Evolutionary conservation across 306 rosid species (phyloP), one percentile per base, ranked within the genome.

Genomic region (Prosopis cineraria): DNA sequence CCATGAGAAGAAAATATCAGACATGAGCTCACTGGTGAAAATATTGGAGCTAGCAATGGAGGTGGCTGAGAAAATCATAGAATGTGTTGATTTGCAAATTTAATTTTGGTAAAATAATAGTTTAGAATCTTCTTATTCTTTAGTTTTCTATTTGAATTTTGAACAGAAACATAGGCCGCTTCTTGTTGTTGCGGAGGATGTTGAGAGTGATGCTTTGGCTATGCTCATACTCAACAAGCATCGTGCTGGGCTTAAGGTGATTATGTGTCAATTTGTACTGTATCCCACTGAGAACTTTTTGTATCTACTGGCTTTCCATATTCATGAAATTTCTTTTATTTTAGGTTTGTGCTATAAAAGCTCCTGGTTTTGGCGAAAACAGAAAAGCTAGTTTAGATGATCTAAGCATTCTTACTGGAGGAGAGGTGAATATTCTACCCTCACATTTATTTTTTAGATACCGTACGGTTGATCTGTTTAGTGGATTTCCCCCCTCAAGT

Each of bases 291-390:
- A 52, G 39, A 58, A 34, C 47, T 79, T n/a, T 79, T 68, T 76
- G 52, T 58, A 22, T 25, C 72, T 77, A 30, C 52, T 65, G 43
- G 52, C 82, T 59, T 76, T 78, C 78, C 27, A 52, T 67, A 56
- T 79, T 73, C 70, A 30, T 30, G 19, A 83, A 74, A 65, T 74
- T 83, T 83, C 73, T 55, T 78, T 45, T 74, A 66, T 81, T 74
- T 74, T 81, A 95, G 98, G 97, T 95, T 73, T 95, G 98, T 90
- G 98, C 98, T 29, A 76, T 92, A 60, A 95, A 95, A 92, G 92
- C 98, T 89, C 98, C 98, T 68, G 98, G 97, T 81, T 95, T 95
- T 82, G 98, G 98, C 76, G 98, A 95, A 74, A 95, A 81, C 70
- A 92, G 91, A 85, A 92, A 45, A 87, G 95, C 95, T 73, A 90